A percentile compares a stretch with the other conserved stretches of the same genome.
phyloP scores from a whole-genome alignment of 2,329 filamentous ascomycete species.

The Claviceps fusiformis region DNA sequence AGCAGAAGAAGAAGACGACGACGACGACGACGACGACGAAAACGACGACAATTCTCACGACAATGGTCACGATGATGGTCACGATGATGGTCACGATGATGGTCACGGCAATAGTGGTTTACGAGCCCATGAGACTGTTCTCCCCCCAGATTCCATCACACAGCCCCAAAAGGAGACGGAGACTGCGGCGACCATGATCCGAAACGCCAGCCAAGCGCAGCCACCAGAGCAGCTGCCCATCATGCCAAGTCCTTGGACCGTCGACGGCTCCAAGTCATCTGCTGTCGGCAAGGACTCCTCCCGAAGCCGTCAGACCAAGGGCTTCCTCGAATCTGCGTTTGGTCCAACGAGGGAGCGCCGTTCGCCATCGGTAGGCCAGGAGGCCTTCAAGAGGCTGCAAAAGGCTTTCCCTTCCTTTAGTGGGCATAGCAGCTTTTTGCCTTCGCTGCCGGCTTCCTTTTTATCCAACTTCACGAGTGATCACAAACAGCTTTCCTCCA shows the following conservation, averaged over 20 bases:
- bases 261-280: slow-evolving; percentile 9
- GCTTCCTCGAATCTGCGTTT: slow-evolving; percentile 31
- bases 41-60: too few relatives aligned
- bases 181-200: background rate
- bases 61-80: too few relatives aligned
- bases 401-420: slow-evolving; percentile 41
- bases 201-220: background rate
- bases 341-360: slow-evolving; percentile 32
- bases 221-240: slow-evolving; percentile 5
- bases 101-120: background rate
- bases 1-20: slow-evolving; percentile 7
- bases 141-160: slow-evolving; percentile 9
- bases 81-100: slow-evolving; percentile 12
- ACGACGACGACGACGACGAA: too few relatives aligned
- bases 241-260: slow-evolving; percentile 18
- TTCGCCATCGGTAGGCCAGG: slow-evolving; percentile 41
- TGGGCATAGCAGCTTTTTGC: slow-evolving; percentile 18
- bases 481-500: slow-evolving; percentile 7
- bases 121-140: slow-evolving; percentile 7
- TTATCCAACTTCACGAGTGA: slow-evolving; percentile 22
- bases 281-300: slow-evolving; percentile 8
- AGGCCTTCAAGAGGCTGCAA: slow-evolving; percentile 42
- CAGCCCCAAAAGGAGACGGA: background rate
- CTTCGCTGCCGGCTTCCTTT: slow-evolving; percentile 30
- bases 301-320: slow-evolving; percentile 14